Base-by-base conservation (phyloP, 306 rosid species). In the Begonia fuchsioides region DNA sequence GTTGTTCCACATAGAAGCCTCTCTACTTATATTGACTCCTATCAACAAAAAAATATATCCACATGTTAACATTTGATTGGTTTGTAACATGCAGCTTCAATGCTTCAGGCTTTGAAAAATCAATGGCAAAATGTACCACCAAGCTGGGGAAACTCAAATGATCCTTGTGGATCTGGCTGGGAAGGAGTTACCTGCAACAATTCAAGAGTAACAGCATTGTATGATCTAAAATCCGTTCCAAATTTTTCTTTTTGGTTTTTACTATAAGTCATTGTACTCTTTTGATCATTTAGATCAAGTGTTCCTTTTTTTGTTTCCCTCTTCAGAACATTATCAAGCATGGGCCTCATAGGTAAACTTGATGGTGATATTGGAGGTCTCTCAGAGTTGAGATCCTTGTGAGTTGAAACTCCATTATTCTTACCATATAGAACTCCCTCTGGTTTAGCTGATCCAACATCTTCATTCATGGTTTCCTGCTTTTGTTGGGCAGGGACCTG, bases 151-250 rank as follows among this genome's bases (percentile, higher is more conserved):
- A 59, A 49, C 47, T 76, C 98, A 55, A 38, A 57, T 41, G 92
- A 90, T 62, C 93, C 93, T 1, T 84, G 95, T 75, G 85, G 74
- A 64, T 58, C 58, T 44, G 68, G 68, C 5, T 90, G 98, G 98
- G 98, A 90, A 35, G 98, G 98, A 71, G 77, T 90, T 32, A 69
- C 61, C 13, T 90, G 98, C 85, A 73, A 49, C 65, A 61, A 50
- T 64, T 70, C 90, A 32, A 79, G 94, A 48, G 80, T 90, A 57
- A 90, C 93, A 38, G 80, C 95, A 56, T 53, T 90, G 98, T 90
- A 63, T 41, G 45, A 10, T 41, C 45, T 10, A 10, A 4, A 10
- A 10, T 41, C 45, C 12, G 14, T 76, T 17, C 17, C 10, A 12
- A 12, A 8, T 41, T 5, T 26, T n/a, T n/a, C n/a, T 51, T n/a